A percentile compares a stretch with the other conserved stretches of the same genome.
phyloP scores from a whole-genome alignment of 305 asterid species.

The Plantago coronopus region DNA sequence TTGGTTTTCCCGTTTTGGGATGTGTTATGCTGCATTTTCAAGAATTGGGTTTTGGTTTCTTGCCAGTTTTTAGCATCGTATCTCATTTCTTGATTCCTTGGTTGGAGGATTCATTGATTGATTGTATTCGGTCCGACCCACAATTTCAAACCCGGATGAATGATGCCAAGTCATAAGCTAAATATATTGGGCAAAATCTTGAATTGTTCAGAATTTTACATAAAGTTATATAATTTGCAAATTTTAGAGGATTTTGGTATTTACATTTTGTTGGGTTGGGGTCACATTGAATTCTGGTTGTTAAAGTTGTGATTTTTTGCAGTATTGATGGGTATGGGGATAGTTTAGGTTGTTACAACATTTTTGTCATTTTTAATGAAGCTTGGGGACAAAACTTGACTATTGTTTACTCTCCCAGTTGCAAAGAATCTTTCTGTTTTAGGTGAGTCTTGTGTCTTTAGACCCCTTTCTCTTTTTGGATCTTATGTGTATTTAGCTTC shows the following conservation, averaged over 20 bases:
- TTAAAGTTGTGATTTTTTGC: not conserved
- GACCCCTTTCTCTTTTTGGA: conserved; percentile 2
- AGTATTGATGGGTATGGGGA: too few species aligned
- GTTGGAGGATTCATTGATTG: not conserved
- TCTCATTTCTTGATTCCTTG: not conserved
- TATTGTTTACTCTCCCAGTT: not conserved
- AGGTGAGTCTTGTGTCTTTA: conserved; percentile 2
- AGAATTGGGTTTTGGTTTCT: not conserved
- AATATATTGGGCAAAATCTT: too few species aligned
- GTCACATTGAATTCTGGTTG: not conserved
- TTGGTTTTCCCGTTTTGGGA: not conserved
- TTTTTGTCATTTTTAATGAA: not conserved
- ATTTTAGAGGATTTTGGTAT: not conserved
- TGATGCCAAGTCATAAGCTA: too few species aligned
- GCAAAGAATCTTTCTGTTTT: conserved; percentile 21
- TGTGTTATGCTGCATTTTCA: conserved; percentile 1
- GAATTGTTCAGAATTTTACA: too few species aligned
- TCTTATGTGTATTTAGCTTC: conserved; percentile 6
- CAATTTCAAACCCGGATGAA: too few species aligned
- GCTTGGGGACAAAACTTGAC: not conserved
- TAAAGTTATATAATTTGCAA: too few species aligned
- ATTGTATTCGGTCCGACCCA: too few species aligned
- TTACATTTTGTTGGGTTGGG: not conserved
- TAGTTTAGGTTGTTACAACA: not conserved
- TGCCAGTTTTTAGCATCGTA: not conserved